Percentiles rank a stretch among this genome's conserved stretches.
Evolutionary conservation across 345 rosid genomes (phyloP).

Genomic region (Gossypium ekmanianum): DNA sequence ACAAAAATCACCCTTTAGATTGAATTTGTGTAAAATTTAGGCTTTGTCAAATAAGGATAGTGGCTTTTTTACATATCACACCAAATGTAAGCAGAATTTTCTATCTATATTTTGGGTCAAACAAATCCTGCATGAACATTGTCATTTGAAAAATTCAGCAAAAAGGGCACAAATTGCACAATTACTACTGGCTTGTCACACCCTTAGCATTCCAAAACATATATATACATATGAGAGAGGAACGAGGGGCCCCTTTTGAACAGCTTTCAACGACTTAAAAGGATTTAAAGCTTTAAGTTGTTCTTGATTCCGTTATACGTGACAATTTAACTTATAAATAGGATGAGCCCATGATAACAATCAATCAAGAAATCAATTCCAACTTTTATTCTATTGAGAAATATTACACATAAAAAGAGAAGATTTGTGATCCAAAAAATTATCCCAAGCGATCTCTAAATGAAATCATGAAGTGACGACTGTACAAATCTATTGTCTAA

Average conservation of each 20-base stretch:
- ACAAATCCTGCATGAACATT: too few species aligned
- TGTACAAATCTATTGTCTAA: not conserved
- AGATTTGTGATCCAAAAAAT: not conserved
- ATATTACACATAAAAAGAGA: not conserved
- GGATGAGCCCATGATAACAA: not conserved
- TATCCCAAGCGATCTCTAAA: not conserved
- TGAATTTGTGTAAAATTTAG: too few species aligned
- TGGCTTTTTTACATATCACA: too few species aligned
- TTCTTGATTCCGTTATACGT: not conserved
- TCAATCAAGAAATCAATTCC: constrained; percentile 4
- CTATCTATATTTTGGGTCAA: too few species aligned
- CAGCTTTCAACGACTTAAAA: not conserved
- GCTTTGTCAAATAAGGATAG: too few species aligned
- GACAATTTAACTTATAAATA: not conserved
- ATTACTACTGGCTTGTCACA: not conserved
- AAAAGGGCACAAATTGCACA: not conserved
- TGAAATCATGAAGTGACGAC: not conserved
- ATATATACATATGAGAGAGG: not conserved
- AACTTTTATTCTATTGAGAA: not conserved
- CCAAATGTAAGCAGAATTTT: too few species aligned
- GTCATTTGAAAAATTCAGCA: constrained; percentile 44
- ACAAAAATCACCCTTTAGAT: too few species aligned
- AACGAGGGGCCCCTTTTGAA: not conserved
- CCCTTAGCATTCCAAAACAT: not conserved
- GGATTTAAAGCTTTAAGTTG: not conserved